Percentiles rank a stretch among this genome's conserved stretches.
Conservation (phyloP, 2,329 filamentous ascomycete genomes). For the Aspergillus ustus region DNA sequence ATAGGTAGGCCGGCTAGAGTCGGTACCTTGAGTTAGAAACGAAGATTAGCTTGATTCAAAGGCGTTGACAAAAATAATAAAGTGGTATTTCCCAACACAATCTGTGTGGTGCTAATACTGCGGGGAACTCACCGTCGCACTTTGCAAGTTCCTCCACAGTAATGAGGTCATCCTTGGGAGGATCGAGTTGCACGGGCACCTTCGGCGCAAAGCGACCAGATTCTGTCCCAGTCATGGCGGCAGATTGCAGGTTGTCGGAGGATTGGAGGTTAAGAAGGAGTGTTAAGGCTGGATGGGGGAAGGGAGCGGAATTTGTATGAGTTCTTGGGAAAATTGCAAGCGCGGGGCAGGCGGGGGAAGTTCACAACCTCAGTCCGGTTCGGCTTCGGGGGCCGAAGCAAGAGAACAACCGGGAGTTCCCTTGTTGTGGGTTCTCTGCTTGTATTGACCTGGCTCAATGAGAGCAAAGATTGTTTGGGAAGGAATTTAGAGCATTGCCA, state of each 20-base stretch:
- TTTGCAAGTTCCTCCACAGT: slow-evolving; percentile 77
- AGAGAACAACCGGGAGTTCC: slow-evolving; percentile 19
- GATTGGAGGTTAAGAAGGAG: not conserved
- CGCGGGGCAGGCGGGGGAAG: slow-evolving; percentile 33
- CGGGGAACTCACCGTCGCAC: slow-evolving; percentile 72
- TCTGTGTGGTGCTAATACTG: not conserved
- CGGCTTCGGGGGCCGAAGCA: slow-evolving; percentile 19
- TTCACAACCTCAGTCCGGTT: not conserved
- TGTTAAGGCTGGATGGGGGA: not conserved
- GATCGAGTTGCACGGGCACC: slow-evolving; percentile 62
- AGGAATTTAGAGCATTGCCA: not conserved
- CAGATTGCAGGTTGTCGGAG: not conserved
- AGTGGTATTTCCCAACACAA: not conserved
- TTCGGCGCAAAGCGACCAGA: slow-evolving; percentile 48
- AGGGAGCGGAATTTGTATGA: slow-evolving; percentile 5
- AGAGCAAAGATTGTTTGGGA: not conserved
- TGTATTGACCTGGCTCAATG: not conserved
- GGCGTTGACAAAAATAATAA: not conserved
- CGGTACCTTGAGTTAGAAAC: slow-evolving; percentile 36
- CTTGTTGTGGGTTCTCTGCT: not conserved
- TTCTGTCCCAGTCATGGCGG: slow-evolving; percentile 37
- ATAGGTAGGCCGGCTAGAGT: slow-evolving; percentile 57
- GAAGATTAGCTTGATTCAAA: not conserved
- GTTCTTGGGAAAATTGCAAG: slow-evolving; percentile 13
- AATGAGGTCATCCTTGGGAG: slow-evolving; percentile 88